Conservation (phyloP, 2,329 filamentous ascomycete species). For the Emmonsiellopsis sp. region DNA sequence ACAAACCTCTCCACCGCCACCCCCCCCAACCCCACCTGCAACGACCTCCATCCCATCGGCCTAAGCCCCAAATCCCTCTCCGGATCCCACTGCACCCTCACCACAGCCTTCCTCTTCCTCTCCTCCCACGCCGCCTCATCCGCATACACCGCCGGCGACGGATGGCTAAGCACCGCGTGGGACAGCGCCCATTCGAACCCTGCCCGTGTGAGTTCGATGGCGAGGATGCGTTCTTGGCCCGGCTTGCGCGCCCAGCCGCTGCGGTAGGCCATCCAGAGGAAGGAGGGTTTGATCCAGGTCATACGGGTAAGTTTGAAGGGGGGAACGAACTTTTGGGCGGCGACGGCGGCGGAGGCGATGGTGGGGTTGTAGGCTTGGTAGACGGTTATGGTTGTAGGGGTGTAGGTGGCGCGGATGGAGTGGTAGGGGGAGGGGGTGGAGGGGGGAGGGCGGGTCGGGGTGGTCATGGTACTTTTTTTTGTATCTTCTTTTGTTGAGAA, state of each 20-base stretch:
- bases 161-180: conserved; percentile 22
- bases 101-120: conserved; percentile 19
- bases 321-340: conserved; percentile 42
- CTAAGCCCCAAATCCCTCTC: conserved; percentile 43
- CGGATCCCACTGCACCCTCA: conserved; percentile 58
- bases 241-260: conserved; percentile 50
- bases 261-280: conserved; percentile 58
- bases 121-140: conserved; percentile 16
- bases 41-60: conserved; percentile 44
- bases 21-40: conserved; percentile 53
- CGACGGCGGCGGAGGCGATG: conserved; percentile 47
- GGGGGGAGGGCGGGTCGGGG: neutral
- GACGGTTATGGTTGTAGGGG: conserved; percentile 46
- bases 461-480: neutral
- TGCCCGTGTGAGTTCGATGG: conserved; percentile 45
- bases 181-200: conserved; percentile 42
- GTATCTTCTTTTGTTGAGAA: too few relatives aligned
- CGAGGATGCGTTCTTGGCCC: conserved; percentile 48
- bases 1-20: conserved; percentile 39
- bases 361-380: conserved; percentile 52
- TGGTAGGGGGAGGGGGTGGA: conserved; percentile 30
- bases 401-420: conserved; percentile 46
- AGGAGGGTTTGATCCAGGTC: conserved; percentile 59
- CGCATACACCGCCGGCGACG: conserved; percentile 5
- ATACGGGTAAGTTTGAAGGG: conserved; percentile 47